phyloP scores from a whole-genome alignment of 2,329 filamentous ascomycete genomes.

The Metarhizium humberi region DNA sequence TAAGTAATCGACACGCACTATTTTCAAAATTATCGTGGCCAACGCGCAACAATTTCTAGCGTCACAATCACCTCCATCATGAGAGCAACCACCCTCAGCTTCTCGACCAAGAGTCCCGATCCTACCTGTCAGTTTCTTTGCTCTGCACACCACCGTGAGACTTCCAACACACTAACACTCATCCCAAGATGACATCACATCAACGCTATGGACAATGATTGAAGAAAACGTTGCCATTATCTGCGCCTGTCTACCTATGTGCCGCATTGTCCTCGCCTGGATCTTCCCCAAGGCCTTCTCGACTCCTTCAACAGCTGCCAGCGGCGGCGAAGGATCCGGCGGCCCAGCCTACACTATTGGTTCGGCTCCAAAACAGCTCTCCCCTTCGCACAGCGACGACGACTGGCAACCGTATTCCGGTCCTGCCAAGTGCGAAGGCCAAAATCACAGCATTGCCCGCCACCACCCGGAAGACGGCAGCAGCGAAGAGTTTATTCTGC shows the following conservation, averaged over 20 bases:
- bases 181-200: slow-evolving; percentile 22
- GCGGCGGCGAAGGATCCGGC: slow-evolving; percentile 6
- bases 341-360: slow-evolving; percentile 11
- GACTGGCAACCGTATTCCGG: slow-evolving; percentile 24
- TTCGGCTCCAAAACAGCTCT: slow-evolving; percentile 9
- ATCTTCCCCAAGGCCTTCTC: slow-evolving; percentile 26
- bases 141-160: background rate
- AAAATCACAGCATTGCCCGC: slow-evolving; percentile 18
- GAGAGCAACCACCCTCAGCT: slow-evolving; percentile 28
- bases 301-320: slow-evolving; percentile 5
- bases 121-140: slow-evolving; percentile 20
- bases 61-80: slow-evolving; percentile 32
- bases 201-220: slow-evolving; percentile 29
- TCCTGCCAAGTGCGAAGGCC: slow-evolving; percentile 17
- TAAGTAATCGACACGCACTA: slow-evolving; percentile 16
- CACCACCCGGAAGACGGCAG: slow-evolving; percentile 13
- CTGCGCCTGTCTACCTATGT: slow-evolving; percentile 30
- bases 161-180: background rate
- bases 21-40: background rate
- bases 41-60: slow-evolving; percentile 7
- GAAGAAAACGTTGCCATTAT: slow-evolving; percentile 30
- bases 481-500: slow-evolving; percentile 27
- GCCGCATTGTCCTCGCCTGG: slow-evolving; percentile 26
- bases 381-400: slow-evolving; percentile 9
- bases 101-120: slow-evolving; percentile 28